Evolutionary conservation across 768 basidiomycete species (phyloP).

Genomic region (Fomitopsis serialis): DNA sequence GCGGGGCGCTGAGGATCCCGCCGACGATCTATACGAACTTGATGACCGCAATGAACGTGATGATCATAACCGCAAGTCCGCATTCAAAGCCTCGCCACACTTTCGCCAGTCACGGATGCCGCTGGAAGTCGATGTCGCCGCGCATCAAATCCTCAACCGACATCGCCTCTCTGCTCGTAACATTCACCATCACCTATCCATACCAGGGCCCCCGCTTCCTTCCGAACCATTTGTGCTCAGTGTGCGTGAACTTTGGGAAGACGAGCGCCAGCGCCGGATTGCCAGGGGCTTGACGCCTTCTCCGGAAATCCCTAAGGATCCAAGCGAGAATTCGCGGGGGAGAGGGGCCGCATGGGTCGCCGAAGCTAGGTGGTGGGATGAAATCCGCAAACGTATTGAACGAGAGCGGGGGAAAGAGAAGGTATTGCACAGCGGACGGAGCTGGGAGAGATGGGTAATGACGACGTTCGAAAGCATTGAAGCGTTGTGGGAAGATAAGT

Average conservation of each 20-base stretch:
- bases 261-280: slow-evolving; percentile 75
- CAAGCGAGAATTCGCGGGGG: slow-evolving; percentile 56
- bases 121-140: slow-evolving; percentile 80
- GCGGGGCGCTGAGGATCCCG: slow-evolving; percentile 34
- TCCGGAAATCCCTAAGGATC: slow-evolving; percentile 67
- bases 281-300: slow-evolving; percentile 66
- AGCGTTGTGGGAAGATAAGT: slow-evolving; percentile 70
- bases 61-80: slow-evolving; percentile 7
- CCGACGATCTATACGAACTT: slow-evolving; percentile 28
- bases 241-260: slow-evolving; percentile 94
- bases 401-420: slow-evolving; percentile 30
- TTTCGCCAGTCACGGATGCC: slow-evolving; percentile 61
- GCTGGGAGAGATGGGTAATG: slow-evolving; percentile 76
- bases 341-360: slow-evolving; percentile 61
- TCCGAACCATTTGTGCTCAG: slow-evolving; percentile 77
- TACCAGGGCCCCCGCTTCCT: slow-evolving; percentile 47
- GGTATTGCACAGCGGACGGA: slow-evolving; percentile 20
- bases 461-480: slow-evolving; percentile 89
- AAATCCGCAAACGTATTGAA: slow-evolving; percentile 58
- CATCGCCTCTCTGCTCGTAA: slow-evolving; percentile 55
- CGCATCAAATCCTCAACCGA: slow-evolving; percentile 87
- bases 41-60: slow-evolving; percentile 11
- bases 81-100: slow-evolving; percentile 50
- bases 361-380: slow-evolving; percentile 73
- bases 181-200: slow-evolving; percentile 59